phyloP scores from a whole-genome alignment of 306 rosid species.

The Fragaria ananassa region DNA sequence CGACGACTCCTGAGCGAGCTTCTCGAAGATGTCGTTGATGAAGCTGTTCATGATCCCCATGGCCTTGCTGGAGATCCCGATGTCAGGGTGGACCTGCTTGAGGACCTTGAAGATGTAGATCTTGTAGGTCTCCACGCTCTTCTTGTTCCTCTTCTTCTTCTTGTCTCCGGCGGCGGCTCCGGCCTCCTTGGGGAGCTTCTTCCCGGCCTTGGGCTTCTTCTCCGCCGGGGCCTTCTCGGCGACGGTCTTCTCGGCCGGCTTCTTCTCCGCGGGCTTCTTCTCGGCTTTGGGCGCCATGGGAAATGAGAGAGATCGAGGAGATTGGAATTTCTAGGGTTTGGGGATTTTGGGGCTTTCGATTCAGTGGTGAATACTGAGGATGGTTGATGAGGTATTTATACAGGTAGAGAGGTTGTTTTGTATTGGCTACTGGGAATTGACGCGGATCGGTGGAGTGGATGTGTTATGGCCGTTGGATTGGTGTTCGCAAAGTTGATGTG shows the following conservation, averaged over 20 bases:
- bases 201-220: constrained; percentile 6
- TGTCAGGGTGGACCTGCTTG: background rate
- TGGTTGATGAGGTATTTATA: background rate
- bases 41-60: constrained; percentile 7
- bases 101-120: constrained; percentile 6
- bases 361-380: background rate
- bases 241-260: background rate
- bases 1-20: background rate
- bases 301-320: background rate
- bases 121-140: constrained; percentile 4
- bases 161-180: background rate
- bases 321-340: background rate
- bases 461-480: background rate
- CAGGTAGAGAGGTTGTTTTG: background rate
- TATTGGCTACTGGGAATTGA: background rate
- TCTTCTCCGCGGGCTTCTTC: constrained; percentile 6
- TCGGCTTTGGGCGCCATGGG: constrained; percentile 9
- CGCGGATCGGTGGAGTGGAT: background rate
- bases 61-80: constrained; percentile 1
- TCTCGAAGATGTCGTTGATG: constrained; percentile 4
- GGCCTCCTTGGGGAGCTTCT: background rate
- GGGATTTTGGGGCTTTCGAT: background rate
- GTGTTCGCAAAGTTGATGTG: background rate
- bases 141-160: background rate
- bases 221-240: background rate